Base-by-base conservation (phyloP, 257 asterid genomes). In the Forsythia viridissima region DNA sequence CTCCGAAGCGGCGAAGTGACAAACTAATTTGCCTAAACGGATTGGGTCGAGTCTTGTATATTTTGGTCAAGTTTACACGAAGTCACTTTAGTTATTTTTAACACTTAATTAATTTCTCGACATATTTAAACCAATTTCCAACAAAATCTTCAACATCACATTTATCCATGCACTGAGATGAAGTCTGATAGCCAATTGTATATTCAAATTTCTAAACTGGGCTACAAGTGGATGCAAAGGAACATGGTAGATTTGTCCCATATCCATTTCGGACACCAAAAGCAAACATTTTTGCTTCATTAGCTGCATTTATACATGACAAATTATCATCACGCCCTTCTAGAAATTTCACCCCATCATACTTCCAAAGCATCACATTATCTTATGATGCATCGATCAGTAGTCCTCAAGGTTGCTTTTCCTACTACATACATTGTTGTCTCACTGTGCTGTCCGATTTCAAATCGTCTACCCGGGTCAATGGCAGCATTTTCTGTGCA, bases 241-340 rank as follows among this genome's bases (percentile, higher is more conserved):
- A 73, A 36, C 68, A 42, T 42, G 75, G 87, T 68, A 72, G 74
- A 69, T 80, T 67, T 39, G 67, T 76, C 37, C 42, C 72, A 57
- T 69, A 81, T 71, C 30, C 86, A 76, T 43, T 81, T 61, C 41
- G 51, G 39, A 68, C 74, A 41, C 37, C 41, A 74, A 5, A 37
- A 46, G 76, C 44, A 20, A 79, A 74, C 42, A 83, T 74, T 73
- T 81, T 81, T 40, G 73, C 70, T 39, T 88, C 92, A 36, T 82
- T 86, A 37, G 83, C 82, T 82, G 83, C 89, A 78, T 83, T 83
- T 40, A 82, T 85, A 65, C 85, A 84, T 76, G 98, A 90, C 80
- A 84, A 78, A 89, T 82, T 83, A 84, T 91, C 92, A 84, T 84
- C 91, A 77, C 82, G 89, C 65, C 86, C 88, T 79, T 84, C 92